Conservation (phyloP, 2,329 filamentous ascomycete species). For the Plenodomus lindquistii region DNA sequence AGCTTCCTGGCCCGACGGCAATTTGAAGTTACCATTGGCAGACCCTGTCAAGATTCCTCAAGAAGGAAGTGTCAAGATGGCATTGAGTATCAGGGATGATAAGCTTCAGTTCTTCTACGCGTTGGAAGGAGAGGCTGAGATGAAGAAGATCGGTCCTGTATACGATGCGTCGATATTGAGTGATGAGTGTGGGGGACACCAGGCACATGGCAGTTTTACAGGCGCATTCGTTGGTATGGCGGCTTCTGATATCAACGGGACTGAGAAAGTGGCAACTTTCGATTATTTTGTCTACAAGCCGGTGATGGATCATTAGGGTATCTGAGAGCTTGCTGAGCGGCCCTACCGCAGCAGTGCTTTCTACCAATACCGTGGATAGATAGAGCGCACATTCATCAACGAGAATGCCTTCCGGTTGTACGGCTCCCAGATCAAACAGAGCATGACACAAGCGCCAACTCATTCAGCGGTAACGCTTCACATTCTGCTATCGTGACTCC, state of each 20-base stretch:
- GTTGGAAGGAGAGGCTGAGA: conserved; percentile 48
- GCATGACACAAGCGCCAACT: background rate
- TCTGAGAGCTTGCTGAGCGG: background rate
- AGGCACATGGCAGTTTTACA: conserved; percentile 65
- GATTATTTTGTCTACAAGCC: conserved; percentile 41
- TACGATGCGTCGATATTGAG: conserved; percentile 63
- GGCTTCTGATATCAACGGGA: conserved; percentile 38
- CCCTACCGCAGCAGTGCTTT: background rate
- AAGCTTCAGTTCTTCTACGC: conserved; percentile 62
- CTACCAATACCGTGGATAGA: background rate
- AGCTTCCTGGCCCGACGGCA: conserved; percentile 58
- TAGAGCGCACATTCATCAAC: background rate
- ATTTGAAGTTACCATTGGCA: conserved; percentile 50
- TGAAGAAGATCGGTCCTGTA: conserved; percentile 58
- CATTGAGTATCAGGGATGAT: conserved; percentile 56
- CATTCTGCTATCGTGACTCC: background rate
- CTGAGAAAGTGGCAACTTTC: conserved; percentile 31
- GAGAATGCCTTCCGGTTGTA: background rate
- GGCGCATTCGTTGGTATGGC: conserved; percentile 53
- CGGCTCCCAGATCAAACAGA: background rate
- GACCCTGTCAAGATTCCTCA: conserved; percentile 56
- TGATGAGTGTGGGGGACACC: conserved; percentile 67
- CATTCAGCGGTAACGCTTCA: background rate
- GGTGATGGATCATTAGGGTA: conserved; percentile 28
- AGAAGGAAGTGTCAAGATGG: conserved; percentile 59